Evolutionary conservation across 257 asterid species (phyloP).

Genomic region (Leonotis leonurus): DNA sequence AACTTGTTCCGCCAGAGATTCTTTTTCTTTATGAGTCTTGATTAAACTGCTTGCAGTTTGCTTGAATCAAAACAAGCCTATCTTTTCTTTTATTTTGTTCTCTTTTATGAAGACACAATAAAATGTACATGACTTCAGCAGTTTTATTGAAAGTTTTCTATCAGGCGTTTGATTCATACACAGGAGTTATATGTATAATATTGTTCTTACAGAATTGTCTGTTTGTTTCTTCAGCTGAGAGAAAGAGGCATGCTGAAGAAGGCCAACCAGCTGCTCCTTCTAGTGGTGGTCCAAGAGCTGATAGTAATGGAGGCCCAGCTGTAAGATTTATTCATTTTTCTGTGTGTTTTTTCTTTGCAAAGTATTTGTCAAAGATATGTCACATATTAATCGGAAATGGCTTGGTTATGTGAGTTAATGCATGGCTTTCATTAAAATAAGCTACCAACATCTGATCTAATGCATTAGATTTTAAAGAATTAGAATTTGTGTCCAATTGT

Average conservation of each 20-base stretch:
- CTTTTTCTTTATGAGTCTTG: too few relatives aligned
- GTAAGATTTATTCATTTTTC: constrained; percentile 48
- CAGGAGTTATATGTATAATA: neutral
- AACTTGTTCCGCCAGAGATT: too few relatives aligned
- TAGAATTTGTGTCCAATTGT: neutral
- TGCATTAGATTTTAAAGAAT: neutral
- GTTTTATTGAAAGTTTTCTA: neutral
- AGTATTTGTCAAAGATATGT: neutral
- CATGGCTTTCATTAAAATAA: constrained; percentile 8
- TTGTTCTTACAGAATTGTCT: neutral
- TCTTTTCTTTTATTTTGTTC: neutral
- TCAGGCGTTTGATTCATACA: neutral
- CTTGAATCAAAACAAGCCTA: too few relatives aligned
- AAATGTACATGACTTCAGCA: too few relatives aligned
- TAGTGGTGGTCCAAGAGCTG: constrained; percentile 66
- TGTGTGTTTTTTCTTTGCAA: neutral
- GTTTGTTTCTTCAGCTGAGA: constrained; percentile 54
- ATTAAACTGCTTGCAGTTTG: too few relatives aligned
- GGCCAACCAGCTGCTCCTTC: constrained; percentile 51
- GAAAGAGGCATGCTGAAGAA: constrained; percentile 58
- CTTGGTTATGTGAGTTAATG: neutral
- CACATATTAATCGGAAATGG: neutral
- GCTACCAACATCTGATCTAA: neutral
- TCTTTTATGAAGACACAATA: neutral
- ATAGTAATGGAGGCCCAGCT: constrained; percentile 68